Evolutionary conservation across 768 basidiomycete genomes (phyloP), one percentile per base, ranked within the genome.

Genomic region (Sporobolomyces roseus): DNA sequence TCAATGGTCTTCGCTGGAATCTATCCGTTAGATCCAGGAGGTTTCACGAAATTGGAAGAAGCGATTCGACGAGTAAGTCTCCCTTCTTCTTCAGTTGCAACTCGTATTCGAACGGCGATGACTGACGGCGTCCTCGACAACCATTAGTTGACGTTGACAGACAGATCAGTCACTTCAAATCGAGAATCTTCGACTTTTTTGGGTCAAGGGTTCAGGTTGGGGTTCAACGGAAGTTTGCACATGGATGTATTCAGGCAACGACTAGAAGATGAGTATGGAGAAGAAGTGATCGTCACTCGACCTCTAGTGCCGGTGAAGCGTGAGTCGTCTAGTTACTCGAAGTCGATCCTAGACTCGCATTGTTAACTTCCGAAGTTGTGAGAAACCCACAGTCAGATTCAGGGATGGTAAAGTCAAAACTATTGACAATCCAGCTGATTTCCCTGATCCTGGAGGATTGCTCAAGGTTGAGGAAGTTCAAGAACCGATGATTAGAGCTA

Each of bases 201-300:
- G 14, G 93, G 94, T 1, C 93, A 96, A 80, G 96, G 96, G 12
- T 91, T 88, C 77, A 85, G 96, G 50, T 84, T 99, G 9, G 96
- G 96, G 0, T 99, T 98, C 78, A 83, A 97, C 14, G 96, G 96
- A 1, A 91, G 92, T 8, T 80, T 99, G 65, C 96, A 99, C 77
- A 93, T 98, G 90, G 90, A 94, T 74, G 89, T 93, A 45, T 91
- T 92, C 79, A 87, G 93, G 27, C 96, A 99, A 77, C 85, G 96
- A 19, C 81, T 99, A 5, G 96, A 98, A 79, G 96, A 99, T 74
- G 96, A 99, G 78, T 92, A 96, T 74, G 87, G 91, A 65, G 90
- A 70, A 36, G 92, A 89, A 75, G 87, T 98, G 65, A 92, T 98
- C 74, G 85, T 98, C 63, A 99, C 96, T 16, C 89, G 93, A 4